Evolutionary conservation across 805 yeast genomes (phyloP), one percentile per base, ranked within the genome.

Genomic region (Metschnikowia cubensis): DNA sequence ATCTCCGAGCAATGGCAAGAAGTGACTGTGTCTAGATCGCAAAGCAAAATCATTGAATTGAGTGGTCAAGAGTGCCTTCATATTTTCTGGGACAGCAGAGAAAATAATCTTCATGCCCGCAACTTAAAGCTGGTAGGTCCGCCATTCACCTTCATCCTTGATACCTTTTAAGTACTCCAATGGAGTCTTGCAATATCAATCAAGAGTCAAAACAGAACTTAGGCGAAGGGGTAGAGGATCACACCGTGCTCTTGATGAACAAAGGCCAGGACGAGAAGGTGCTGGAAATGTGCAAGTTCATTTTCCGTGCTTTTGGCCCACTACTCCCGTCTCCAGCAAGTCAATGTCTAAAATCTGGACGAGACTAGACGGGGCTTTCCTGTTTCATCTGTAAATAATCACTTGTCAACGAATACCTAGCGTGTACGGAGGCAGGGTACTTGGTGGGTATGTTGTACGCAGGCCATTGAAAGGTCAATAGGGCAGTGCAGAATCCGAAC

Each of bases 221-320:
- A n/a, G n/a, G n/a, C n/a, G n/a, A n/a, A n/a, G n/a, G n/a, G n/a
- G n/a, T n/a, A n/a, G 41, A 53, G 0, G 65, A 66, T 1, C 61
- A 55, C 47, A 49, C 58, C 2, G 66, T 79, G 2, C 47, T 82
- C 3, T 59, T 80, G 3, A 70, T 67, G 53, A 47, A 65, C 59
- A 46, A 68, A 49, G 59, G 64, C 53, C 45, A 64, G 58, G 63
- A 66, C 56, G 37, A 65, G 56, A 60, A 61, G 41, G 56, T 69
- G 51, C 47, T 70, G 51, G 65, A 60, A 2, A 69, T 71, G 42
- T 68, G 74, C 47, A 73, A 67, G 49, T 76, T 79, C 52, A 64
- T 78, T 6, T 75, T 79, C 57, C 67, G 67, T 50, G 69, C 76
- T 2, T 69, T 77, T 55, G 83, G 83, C n/a, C n/a, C n/a, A n/a